phyloP scores from a whole-genome alignment of 2,329 filamentous ascomycete species.

The Reticulascus tulasneorum region DNA sequence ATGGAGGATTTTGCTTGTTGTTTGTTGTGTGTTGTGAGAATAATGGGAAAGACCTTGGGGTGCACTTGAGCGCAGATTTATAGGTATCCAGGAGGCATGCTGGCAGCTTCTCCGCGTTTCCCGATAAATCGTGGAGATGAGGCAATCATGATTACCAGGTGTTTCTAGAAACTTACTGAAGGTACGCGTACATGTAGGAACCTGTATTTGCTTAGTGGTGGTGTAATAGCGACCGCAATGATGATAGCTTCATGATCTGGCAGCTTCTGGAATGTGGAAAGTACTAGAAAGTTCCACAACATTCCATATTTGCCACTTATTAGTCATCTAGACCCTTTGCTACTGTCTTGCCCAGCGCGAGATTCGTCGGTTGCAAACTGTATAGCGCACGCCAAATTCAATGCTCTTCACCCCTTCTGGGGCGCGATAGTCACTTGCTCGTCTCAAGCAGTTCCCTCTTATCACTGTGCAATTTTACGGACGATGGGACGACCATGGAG shows the following conservation, averaged over 20 bases:
- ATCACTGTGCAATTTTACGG: too few relatives aligned
- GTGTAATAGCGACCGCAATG: constrained; percentile 2
- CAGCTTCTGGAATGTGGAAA: constrained; percentile 16
- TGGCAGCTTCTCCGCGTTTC: constrained; percentile 21
- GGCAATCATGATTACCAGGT: constrained; percentile 6
- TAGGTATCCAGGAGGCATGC: constrained; percentile 17
- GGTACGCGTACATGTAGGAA: neutral
- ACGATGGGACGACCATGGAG: too few relatives aligned
- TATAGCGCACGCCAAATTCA: neutral
- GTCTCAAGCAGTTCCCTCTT: too few relatives aligned
- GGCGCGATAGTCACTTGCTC: too few relatives aligned
- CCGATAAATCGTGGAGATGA: constrained; percentile 14
- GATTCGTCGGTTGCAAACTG: too few relatives aligned
- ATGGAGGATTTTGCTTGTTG: too few relatives aligned
- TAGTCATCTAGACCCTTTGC: neutral
- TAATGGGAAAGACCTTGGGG: neutral
- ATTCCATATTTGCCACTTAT: constrained; percentile 17
- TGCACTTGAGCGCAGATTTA: constrained; percentile 20
- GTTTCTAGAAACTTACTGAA: constrained; percentile 12
- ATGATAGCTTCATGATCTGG: constrained; percentile 10
- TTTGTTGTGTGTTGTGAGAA: constrained; percentile 6
- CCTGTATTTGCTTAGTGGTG: neutral
- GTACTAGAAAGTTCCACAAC: constrained; percentile 21
- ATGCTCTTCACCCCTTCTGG: neutral
- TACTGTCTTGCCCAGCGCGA: constrained; percentile 4